These are phyloP conservation scores for Kuraishia floccosa DNA, from an alignment of 805 yeast species.

Conservation along the genomic window DNA sequence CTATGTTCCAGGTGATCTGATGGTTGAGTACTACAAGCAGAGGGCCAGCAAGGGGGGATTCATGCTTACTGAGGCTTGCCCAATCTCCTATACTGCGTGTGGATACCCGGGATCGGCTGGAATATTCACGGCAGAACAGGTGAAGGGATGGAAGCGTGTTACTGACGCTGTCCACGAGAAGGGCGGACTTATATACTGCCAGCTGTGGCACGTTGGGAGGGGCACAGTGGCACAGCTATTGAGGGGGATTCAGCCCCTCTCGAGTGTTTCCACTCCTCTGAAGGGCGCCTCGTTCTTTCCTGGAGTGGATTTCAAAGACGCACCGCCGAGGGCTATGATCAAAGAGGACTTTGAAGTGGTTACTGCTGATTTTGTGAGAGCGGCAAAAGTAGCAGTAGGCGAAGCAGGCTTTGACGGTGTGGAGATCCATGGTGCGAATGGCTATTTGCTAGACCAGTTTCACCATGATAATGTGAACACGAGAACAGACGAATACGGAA, in stretches of 20 bases:
- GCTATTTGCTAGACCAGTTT: constrained; percentile 16
- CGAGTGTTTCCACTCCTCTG: constrained; percentile 29
- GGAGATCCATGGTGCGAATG: constrained; percentile 18
- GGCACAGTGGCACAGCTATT: constrained; percentile 17
- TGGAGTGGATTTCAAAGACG: constrained; percentile 7
- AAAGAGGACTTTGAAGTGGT: constrained; percentile 8
- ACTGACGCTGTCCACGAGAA: constrained; percentile 30
- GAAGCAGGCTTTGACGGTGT: constrained; percentile 16
- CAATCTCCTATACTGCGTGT: constrained; percentile 14
- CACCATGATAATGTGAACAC: constrained; percentile 10
- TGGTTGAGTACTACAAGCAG: constrained; percentile 15
- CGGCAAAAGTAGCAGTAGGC: constrained; percentile 13
- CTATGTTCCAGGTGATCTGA: constrained; percentile 14
- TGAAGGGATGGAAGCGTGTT: constrained; percentile 22
- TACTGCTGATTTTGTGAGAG: constrained; percentile 2
- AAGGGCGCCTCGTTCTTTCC: constrained; percentile 8
- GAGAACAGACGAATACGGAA: constrained; percentile 18
- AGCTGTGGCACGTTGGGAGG: constrained; percentile 36
- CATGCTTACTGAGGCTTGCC: constrained; percentile 18
- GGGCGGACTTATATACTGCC: constrained; percentile 22
- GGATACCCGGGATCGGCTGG: constrained; percentile 22
- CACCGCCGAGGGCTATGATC: constrained; percentile 37
- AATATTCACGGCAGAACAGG: constrained; percentile 17
- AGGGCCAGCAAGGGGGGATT: constrained; percentile 17
- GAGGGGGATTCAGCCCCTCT: constrained; percentile 27